Evolutionary conservation across 1,284 basidiomycete species (phyloP).

Genomic region (Polyporus tsugae): DNA sequence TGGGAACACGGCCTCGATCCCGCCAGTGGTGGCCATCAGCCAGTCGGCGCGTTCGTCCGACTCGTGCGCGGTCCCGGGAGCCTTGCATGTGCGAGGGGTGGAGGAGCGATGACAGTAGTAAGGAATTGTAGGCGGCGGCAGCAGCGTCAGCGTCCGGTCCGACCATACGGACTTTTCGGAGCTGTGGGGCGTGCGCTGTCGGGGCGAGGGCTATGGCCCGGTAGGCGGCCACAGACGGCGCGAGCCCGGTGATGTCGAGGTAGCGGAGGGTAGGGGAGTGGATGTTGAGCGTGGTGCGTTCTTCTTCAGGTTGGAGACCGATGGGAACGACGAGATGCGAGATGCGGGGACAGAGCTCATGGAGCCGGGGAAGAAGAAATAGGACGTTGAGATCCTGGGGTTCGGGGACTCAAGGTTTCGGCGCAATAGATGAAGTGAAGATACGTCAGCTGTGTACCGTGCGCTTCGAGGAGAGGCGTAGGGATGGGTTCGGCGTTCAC

Average conservation of each 20-base stretch:
- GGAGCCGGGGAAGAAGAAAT: neutral
- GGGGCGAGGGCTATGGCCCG: neutral
- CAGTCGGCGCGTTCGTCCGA: neutral
- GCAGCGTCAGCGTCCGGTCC: neutral
- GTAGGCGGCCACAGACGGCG: neutral
- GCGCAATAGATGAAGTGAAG: neutral
- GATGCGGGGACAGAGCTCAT: neutral
- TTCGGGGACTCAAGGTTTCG: too few species aligned
- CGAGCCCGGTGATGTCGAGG: neutral
- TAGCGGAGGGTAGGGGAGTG: constrained; percentile 3
- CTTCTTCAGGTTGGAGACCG: neutral
- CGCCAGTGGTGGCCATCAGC: neutral
- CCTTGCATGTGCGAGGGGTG: neutral
- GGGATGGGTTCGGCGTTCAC: neutral
- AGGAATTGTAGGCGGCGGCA: too few species aligned
- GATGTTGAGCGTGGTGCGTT: neutral
- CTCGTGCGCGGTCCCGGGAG: neutral
- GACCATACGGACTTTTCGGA: neutral
- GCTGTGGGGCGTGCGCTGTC: neutral
- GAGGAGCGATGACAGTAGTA: neutral
- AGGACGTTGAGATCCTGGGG: neutral
- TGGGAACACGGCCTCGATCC: neutral
- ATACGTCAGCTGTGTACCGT: neutral
- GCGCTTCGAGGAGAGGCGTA: neutral
- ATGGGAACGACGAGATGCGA: neutral